Evolutionary conservation across 805 yeast species (phyloP).

Genomic region (Sugiyamaella lignohabitans): DNA sequence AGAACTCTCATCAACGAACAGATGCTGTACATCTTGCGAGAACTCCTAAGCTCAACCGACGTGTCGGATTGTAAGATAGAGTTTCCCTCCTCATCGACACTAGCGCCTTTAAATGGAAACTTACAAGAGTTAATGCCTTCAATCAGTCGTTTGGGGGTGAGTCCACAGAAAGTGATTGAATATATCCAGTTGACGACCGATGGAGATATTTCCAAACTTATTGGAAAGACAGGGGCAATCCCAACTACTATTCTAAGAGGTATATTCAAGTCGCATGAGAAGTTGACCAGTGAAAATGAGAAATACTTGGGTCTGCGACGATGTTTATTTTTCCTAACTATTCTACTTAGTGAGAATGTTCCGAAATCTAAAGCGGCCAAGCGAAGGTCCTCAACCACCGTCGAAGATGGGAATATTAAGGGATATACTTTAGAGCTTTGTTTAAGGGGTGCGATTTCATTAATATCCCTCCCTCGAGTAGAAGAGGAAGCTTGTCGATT

Average conservation of each 20-base stretch:
- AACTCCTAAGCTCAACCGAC: not conserved
- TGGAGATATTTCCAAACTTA: not conserved
- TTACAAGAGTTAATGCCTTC: not conserved
- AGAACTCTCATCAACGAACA: not conserved
- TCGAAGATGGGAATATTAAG: not conserved
- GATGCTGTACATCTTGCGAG: not conserved
- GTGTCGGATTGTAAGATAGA: not conserved
- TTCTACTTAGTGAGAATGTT: not conserved
- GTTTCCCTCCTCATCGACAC: not conserved
- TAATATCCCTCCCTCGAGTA: not conserved
- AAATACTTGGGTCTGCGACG: not conserved
- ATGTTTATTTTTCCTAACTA: not conserved
- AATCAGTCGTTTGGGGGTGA: not conserved
- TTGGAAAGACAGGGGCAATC: not conserved
- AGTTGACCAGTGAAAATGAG: not conserved
- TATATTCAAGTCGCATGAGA: not conserved
- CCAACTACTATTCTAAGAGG: not conserved
- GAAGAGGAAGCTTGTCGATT: not conserved
- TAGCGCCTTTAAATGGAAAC: not conserved
- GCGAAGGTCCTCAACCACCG: not conserved
- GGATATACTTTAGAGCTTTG: slow-evolving; percentile 7
- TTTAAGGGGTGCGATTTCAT: slow-evolving; percentile 2
- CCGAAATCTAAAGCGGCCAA: not conserved
- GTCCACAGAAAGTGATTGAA: not conserved
- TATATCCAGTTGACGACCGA: not conserved